Evolutionary conservation across 768 basidiomycete species (phyloP).

Genomic region (Clitopilus passeckerianus): DNA sequence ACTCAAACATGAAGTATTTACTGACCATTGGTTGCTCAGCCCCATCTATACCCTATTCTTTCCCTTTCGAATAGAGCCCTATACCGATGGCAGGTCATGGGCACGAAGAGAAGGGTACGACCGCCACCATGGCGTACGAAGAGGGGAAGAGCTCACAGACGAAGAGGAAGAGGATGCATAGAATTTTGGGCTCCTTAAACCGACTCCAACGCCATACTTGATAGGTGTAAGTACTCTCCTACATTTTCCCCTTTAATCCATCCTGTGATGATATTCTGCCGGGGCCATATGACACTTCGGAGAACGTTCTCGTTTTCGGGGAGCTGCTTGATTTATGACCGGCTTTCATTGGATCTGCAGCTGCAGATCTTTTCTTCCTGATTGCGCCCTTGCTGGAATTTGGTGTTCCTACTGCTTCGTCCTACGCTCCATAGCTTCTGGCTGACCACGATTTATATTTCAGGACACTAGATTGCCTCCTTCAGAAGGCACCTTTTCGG

Average conservation of each 20-base stretch:
- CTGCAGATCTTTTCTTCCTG: conserved; percentile 5
- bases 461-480: no score
- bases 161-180: conserved; percentile 53
- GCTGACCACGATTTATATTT: neutral
- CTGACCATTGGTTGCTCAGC: conserved; percentile 30
- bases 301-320: conserved; percentile 24
- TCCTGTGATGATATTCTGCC: conserved; percentile 60
- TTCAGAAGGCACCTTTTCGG: no score
- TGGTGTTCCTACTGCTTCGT: neutral
- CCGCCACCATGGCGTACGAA: conserved; percentile 55
- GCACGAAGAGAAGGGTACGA: conserved; percentile 63
- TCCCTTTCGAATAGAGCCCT: conserved; percentile 75
- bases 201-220: neutral
- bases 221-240: neutral
- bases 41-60: conserved; percentile 75
- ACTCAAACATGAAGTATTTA: neutral
- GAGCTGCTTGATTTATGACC: conserved; percentile 59
- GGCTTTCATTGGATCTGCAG: conserved; percentile 27
- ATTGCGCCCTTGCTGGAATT: neutral
- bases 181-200: neutral
- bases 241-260: no score
- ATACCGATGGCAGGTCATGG: conserved; percentile 83
- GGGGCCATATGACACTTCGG: conserved; percentile 84
- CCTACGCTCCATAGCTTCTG: no score
- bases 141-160: conserved; percentile 86